Percentiles rank a stretch among this genome's conserved stretches.
Conservation (phyloP, 192 early-diverging fungal genomes). For the Coemansia sp. region DNA sequence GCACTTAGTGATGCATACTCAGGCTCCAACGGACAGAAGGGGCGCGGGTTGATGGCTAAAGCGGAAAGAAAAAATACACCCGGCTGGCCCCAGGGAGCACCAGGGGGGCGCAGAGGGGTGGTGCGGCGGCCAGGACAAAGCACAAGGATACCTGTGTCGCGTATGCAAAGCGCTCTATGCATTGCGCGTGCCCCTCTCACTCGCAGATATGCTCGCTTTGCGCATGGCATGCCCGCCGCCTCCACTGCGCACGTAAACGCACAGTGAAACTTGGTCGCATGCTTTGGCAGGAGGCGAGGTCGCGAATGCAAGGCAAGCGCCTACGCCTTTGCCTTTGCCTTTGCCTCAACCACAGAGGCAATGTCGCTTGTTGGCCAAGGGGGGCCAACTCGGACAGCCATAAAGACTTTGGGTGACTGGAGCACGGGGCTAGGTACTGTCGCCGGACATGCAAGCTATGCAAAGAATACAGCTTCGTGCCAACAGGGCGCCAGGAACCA, state of each 20-base stretch:
- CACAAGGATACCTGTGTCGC: too few relatives aligned
- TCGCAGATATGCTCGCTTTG: not conserved
- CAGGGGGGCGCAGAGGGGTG: not conserved
- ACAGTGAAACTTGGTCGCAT: constrained; percentile 8
- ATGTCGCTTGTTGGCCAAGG: too few relatives aligned
- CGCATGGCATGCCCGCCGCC: not conserved
- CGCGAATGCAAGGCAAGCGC: too few relatives aligned
- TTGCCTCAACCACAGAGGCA: too few relatives aligned
- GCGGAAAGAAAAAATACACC: not conserved
- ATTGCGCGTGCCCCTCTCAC: constrained; percentile 1
- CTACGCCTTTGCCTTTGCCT: too few relatives aligned
- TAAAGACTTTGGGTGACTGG: too few relatives aligned
- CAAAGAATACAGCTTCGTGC: too few relatives aligned
- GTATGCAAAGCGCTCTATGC: constrained; percentile 4
- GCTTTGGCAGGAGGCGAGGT: not conserved
- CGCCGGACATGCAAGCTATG: too few relatives aligned
- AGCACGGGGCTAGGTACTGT: too few relatives aligned
- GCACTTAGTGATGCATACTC: constrained; percentile 2
- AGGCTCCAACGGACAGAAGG: not conserved
- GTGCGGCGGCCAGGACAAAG: too few relatives aligned
- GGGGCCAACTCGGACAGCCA: too few relatives aligned
- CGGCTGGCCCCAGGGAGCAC: not conserved
- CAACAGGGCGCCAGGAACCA: too few relatives aligned
- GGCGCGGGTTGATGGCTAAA: not conserved
- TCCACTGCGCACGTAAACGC: not conserved